A percentile compares a stretch with the other conserved stretches of the same genome.
Conservation (phyloP, 345 rosid genomes). For the Bruguiera gymnorhiza region DNA sequence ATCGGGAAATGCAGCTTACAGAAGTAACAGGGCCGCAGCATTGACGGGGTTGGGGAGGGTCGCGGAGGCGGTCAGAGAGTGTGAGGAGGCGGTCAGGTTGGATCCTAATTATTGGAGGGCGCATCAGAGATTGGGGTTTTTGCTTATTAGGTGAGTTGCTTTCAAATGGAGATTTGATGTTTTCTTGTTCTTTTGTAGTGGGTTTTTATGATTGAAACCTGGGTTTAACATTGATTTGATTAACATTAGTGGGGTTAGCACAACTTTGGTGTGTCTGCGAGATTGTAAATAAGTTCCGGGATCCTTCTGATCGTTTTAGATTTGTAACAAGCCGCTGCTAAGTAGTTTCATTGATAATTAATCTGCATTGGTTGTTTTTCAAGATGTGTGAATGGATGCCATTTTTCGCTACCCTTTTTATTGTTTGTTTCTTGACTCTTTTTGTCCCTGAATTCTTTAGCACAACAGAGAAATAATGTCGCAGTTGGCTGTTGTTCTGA, state of each 20-base stretch:
- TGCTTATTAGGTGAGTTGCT: constrained; percentile 67
- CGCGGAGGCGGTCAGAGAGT: constrained; percentile 75
- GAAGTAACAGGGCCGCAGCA: constrained; percentile 81
- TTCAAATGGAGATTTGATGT: neutral
- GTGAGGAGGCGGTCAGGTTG: constrained; percentile 75
- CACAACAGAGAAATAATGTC: neutral
- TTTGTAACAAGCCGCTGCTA: too few relatives aligned
- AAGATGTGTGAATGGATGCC: neutral
- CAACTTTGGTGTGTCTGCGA: too few relatives aligned
- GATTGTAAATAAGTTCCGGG: too few relatives aligned
- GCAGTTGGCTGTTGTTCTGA: neutral
- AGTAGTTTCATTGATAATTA: neutral
- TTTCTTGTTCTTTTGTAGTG: neutral
- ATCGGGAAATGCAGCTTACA: constrained; percentile 64
- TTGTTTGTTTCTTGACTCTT: neutral
- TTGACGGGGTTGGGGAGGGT: constrained; percentile 59
- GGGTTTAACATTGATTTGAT: neutral
- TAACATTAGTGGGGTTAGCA: too few relatives aligned
- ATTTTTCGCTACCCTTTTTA: neutral
- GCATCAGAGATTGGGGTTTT: constrained; percentile 75
- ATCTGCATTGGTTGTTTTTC: constrained; percentile 1
- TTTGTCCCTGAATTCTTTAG: neutral
- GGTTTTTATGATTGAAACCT: neutral
- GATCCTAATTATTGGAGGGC: constrained; percentile 78
- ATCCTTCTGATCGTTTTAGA: too few relatives aligned